Conservation (phyloP, 306 rosid genomes). For the Comarum palustre region DNA sequence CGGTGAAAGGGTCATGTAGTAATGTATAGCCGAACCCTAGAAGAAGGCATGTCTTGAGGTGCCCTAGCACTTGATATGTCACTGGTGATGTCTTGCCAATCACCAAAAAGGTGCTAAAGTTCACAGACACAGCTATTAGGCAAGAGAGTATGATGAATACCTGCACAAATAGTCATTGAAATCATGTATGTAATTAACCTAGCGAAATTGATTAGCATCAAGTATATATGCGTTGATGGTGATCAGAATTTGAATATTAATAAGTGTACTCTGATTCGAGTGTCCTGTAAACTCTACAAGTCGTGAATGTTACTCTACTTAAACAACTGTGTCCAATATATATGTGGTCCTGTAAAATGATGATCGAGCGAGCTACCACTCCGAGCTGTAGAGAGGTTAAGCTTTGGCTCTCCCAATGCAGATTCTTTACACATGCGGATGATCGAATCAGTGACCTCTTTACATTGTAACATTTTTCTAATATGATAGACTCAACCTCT, state of each 20-base stretch:
- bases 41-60: constrained; percentile 95
- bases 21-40: constrained; percentile 93
- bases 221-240: not conserved
- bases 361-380: too few relatives aligned
- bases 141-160: constrained; percentile 79
- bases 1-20: constrained; percentile 90
- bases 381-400: too few relatives aligned
- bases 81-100: constrained; percentile 98
- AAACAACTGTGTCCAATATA: too few relatives aligned
- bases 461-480: too few relatives aligned
- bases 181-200: not conserved
- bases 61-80: constrained; percentile 93
- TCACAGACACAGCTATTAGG: constrained; percentile 86
- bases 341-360: too few relatives aligned
- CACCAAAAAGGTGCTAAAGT: constrained; percentile 92
- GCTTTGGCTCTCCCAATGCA: too few relatives aligned
- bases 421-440: too few relatives aligned
- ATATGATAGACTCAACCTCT: too few relatives aligned
- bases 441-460: too few relatives aligned
- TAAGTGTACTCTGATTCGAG: not conserved
- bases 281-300: too few relatives aligned
- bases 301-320: not conserved
- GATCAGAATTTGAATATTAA: not conserved
- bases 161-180: constrained; percentile 31
- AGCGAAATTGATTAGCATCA: not conserved